These are phyloP conservation scores for Dalbergia oliveri DNA, from an alignment of 306 rosid species.

Conservation along the genomic window DNA sequence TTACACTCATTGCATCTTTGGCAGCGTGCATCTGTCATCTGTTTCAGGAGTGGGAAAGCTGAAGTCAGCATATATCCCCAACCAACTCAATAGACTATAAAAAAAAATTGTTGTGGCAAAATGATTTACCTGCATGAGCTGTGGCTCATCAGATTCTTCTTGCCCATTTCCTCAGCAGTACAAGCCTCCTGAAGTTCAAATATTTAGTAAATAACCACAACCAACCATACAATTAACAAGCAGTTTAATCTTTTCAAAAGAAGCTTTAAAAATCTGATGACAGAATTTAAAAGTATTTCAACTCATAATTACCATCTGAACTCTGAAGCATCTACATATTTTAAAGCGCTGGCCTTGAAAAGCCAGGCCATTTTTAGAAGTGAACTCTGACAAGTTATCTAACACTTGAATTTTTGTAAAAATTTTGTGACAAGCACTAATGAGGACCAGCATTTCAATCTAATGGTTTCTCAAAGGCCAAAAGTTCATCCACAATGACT, in stretches of 20 bases:
- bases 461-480: conserved; percentile 32
- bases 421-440: conserved; percentile 2
- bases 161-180: conserved; percentile 77
- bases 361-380: conserved; percentile 10
- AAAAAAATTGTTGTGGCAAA: conserved; percentile 26
- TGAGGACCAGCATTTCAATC: neutral
- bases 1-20: conserved; percentile 75
- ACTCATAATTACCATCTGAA: conserved; percentile 20
- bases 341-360: neutral
- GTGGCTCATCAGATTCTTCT: conserved; percentile 80
- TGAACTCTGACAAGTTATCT: neutral
- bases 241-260: conserved; percentile 26
- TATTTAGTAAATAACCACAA: conserved; percentile 29
- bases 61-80: conserved; percentile 42
- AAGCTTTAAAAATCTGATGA: conserved; percentile 24
- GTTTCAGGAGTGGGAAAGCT: conserved; percentile 45
- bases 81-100: conserved; percentile 19
- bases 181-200: conserved; percentile 79
- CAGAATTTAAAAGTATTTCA: conserved; percentile 23
- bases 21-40: conserved; percentile 98
- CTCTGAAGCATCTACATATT: neutral
- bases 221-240: conserved; percentile 32
- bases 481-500: conserved; percentile 1
- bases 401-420: neutral
- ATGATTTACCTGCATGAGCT: conserved; percentile 78